Evolutionary conservation across 345 rosid species (phyloP), one percentile per base, ranked within the genome.

Genomic region (Corchorus olitorius): DNA sequence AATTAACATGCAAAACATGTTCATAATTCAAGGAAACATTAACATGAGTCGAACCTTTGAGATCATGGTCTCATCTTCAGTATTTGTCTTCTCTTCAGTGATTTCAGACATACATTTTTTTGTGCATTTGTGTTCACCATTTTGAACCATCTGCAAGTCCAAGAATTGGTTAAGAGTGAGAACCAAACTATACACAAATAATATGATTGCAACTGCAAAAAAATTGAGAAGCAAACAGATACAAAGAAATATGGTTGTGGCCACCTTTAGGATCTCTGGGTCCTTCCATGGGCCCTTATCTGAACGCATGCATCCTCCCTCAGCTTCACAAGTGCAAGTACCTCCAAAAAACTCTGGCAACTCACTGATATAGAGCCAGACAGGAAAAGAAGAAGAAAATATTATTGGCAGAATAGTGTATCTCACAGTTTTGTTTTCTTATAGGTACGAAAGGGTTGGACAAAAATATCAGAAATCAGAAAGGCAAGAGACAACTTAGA

Each of bases 271-370:
- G 74, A 92, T 83, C 74, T 89, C 94, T 27, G 83, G 81, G 75
- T 93, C 82, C 39, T 91, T 91, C 99, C 98, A 96, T 22, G 98
- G 98, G 45, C 99, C 99, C 83, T 93, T 96, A 83, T 96, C 97
- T 65, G 98, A 93, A 56, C 83, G 89, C 93, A 93, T 85, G 62
- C 99, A 96, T 5, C 99, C 98, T 65, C 99, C 97, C 33, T 79
- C 79, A 37, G 88, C 93, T 81, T 90, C 88, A 86, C 98, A 96
- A 16, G 91, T 92, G 79, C 99, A 96, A 33, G 93, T 78, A 22
- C 99, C 99, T 71, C 99, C 98, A 65, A 96, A 84, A 80, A 96
- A 93, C 15, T 89, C 92, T 6, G 98, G 98, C 86, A 96, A 82
- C 84, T 96, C 97, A 79, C 98, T 96, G 84, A 43, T 33, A 70